Evolutionary conservation across 352 stramenopile genomes (phyloP).

Genomic region (Globisporangium spiculum): DNA sequence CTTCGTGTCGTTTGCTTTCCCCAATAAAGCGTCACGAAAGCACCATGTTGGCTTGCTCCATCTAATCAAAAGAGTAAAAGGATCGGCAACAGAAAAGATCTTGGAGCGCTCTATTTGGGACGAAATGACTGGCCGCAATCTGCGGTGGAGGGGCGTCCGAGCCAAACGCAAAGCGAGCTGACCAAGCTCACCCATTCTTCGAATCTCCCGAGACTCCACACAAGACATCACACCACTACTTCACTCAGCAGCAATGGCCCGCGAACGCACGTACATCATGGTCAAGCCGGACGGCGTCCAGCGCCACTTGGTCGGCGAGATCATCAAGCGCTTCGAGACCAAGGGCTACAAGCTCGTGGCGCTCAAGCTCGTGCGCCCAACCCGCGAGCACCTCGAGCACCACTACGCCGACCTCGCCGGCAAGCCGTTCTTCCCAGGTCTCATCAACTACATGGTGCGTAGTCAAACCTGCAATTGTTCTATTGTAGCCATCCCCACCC

Average conservation of each 20-base stretch:
- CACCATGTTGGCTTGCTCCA: background rate
- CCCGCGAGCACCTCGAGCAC: slow-evolving; percentile 77
- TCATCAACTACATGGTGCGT: slow-evolving; percentile 95
- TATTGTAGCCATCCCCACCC: background rate
- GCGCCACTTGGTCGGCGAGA: slow-evolving; percentile 93
- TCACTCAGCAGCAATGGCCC: slow-evolving; percentile 28
- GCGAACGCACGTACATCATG: slow-evolving; percentile 88
- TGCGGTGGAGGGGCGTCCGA: slow-evolving; percentile 8
- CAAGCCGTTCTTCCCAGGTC: slow-evolving; percentile 92
- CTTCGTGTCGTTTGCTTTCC: no score
- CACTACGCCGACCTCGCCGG: slow-evolving; percentile 94
- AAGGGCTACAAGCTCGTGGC: slow-evolving; percentile 95
- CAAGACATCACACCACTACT: slow-evolving; percentile 8
- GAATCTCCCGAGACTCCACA: slow-evolving; percentile 6
- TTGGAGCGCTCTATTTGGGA: background rate
- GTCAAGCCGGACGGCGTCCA: slow-evolving; percentile 99
- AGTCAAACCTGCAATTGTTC: background rate
- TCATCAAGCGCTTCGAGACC: slow-evolving; percentile 97
- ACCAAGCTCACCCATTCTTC: slow-evolving; percentile 5
- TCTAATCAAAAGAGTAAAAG: background rate
- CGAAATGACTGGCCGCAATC: slow-evolving; percentile 15
- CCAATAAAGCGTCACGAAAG: background rate
- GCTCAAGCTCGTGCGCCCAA: slow-evolving; percentile 92
- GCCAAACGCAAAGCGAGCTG: background rate
- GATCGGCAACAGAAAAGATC: background rate